Percentiles rank a stretch among this genome's conserved stretches.
These are phyloP conservation scores for Bryoerythrophyllum caledonicum DNA, from an alignment of 225 moss, liverwort and hornwort genomes.

Conservation along the genomic window DNA sequence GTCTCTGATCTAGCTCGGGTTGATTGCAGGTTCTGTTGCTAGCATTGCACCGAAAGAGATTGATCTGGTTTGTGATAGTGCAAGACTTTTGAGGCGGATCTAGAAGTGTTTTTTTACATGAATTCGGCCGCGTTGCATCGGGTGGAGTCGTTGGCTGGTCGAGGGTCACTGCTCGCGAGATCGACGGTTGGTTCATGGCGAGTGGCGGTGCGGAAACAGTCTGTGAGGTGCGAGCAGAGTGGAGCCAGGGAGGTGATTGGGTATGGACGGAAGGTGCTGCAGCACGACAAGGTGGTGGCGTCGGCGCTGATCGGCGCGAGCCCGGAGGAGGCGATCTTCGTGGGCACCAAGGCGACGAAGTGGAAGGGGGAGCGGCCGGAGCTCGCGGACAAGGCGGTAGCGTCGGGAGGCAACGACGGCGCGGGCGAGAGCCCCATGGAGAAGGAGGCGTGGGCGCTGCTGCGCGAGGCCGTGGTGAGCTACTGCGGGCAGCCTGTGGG, in stretches of 20 bases:
- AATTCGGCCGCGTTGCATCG: not conserved
- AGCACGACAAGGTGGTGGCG: conserved; percentile 22
- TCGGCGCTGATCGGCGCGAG: conserved; percentile 15
- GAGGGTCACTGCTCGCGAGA: not conserved
- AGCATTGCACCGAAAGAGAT: too few species aligned
- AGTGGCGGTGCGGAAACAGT: not conserved
- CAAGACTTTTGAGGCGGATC: too few species aligned
- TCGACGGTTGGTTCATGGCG: not conserved
- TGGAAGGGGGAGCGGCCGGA: conserved; percentile 13
- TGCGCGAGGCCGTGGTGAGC: conserved; percentile 61
- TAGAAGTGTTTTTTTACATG: too few species aligned
- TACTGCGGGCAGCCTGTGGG: conserved; percentile 78
- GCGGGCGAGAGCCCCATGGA: conserved; percentile 52
- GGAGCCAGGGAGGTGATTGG: conserved; percentile 11
- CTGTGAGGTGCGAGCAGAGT: conserved; percentile 27
- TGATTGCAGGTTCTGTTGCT: too few species aligned
- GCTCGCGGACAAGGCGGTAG: conserved; percentile 23
- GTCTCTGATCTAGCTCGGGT: too few species aligned
- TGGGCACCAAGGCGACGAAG: conserved; percentile 3
- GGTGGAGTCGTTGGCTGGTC: conserved; percentile 23
- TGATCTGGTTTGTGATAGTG: too few species aligned
- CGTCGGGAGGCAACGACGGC: not conserved
- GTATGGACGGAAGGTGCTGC: conserved; percentile 23
- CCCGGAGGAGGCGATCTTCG: conserved; percentile 18
- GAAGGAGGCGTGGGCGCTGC: conserved; percentile 77